Percentiles rank a stretch among this genome's conserved stretches.
Evolutionary conservation across 2,329 filamentous ascomycete genomes (phyloP).

Genomic region (Penicillium aurantiogriseum): DNA sequence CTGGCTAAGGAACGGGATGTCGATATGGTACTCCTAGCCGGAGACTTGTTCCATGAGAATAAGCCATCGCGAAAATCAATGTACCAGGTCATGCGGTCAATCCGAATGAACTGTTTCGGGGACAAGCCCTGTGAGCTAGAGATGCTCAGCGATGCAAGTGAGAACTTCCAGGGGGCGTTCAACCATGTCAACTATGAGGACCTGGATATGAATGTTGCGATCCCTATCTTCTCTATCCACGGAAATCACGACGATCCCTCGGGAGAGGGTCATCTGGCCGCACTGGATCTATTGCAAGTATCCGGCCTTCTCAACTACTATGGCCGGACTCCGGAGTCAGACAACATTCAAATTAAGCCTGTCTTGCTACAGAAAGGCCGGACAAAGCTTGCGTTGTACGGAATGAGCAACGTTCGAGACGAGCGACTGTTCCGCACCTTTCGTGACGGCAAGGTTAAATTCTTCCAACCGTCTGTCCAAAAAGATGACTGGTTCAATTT

Average conservation of each 20-base stretch:
- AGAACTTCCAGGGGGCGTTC: constrained; percentile 86
- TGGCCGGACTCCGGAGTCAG: constrained; percentile 83
- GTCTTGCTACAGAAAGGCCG: constrained; percentile 88
- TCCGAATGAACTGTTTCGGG: constrained; percentile 89
- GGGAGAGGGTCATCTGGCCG: constrained; percentile 90
- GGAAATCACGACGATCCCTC: constrained; percentile 98
- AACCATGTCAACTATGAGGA: constrained; percentile 98
- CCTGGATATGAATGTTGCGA: constrained; percentile 92
- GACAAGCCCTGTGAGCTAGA: constrained; percentile 95
- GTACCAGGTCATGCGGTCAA: constrained; percentile 94
- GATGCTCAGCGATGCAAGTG: constrained; percentile 87
- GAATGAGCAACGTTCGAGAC: constrained; percentile 92
- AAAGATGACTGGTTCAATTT: constrained; percentile 93
- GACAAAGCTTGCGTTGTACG: constrained; percentile 90
- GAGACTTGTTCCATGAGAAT: constrained; percentile 97
- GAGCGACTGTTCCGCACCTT: constrained; percentile 94
- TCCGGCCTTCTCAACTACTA: constrained; percentile 95
- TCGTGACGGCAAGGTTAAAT: constrained; percentile 87
- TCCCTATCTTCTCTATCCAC: constrained; percentile 97
- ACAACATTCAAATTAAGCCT: constrained; percentile 90
- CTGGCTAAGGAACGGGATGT: constrained; percentile 85
- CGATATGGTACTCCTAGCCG: constrained; percentile 93
- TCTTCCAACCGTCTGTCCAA: constrained; percentile 79
- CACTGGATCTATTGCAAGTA: constrained; percentile 85
- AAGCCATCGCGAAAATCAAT: constrained; percentile 93